Evolutionary conservation across 768 basidiomycete genomes (phyloP).

Genomic region (Crassisporium funariophilum): DNA sequence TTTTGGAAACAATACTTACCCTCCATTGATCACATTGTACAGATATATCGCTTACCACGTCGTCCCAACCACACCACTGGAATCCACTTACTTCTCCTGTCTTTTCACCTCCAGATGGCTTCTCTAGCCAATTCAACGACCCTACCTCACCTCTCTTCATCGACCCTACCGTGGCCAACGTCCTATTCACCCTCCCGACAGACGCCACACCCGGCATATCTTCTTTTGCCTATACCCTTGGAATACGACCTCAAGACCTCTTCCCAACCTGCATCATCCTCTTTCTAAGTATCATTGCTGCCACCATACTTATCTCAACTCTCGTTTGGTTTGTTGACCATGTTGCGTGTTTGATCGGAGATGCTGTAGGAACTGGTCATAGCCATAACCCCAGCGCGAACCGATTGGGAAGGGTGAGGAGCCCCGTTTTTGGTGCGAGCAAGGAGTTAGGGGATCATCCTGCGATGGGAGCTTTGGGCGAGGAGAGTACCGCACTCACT

Average conservation of each 20-base stretch:
- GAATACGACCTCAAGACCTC: slow-evolving; percentile 78
- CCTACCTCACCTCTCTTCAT: slow-evolving; percentile 77
- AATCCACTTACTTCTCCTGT: slow-evolving; percentile 59
- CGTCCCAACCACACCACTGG: slow-evolving; percentile 57
- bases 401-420: slow-evolving; percentile 34
- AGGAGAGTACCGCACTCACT: slow-evolving; percentile 40
- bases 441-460: slow-evolving; percentile 42
- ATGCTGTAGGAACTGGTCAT: slow-evolving; percentile 17
- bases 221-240: slow-evolving; percentile 84
- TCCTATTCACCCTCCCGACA: slow-evolving; percentile 69
- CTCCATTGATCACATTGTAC: slow-evolving; percentile 4
- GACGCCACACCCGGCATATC: slow-evolving; percentile 69
- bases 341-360: slow-evolving; percentile 40
- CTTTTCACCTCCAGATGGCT: slow-evolving; percentile 69
- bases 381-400: slow-evolving; percentile 16
- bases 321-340: slow-evolving; percentile 76
- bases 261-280: slow-evolving; percentile 82
- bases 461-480: slow-evolving; percentile 35
- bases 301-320: slow-evolving; percentile 67
- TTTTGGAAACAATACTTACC: neutral
- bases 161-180: slow-evolving; percentile 65
- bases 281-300: slow-evolving; percentile 79
- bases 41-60: slow-evolving; percentile 77
- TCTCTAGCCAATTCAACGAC: slow-evolving; percentile 73
- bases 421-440: slow-evolving; percentile 40